These are phyloP conservation scores for Haplosporangium gracile DNA, from an alignment of 192 early-diverging fungal species.

Conservation along the genomic window DNA sequence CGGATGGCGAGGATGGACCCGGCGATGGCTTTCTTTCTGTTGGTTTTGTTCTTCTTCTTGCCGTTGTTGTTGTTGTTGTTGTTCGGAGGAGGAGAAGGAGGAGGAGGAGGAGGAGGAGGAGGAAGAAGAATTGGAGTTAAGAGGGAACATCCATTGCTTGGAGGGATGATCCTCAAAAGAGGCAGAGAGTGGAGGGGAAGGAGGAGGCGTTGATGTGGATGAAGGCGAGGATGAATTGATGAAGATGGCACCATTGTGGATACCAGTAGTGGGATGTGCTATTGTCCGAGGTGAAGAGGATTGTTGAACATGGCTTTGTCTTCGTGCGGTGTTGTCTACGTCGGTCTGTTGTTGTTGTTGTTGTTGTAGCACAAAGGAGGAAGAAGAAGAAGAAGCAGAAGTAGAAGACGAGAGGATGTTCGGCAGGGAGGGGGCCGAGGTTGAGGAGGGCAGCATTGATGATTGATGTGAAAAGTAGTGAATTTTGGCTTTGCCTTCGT, in stretches of 20 bases:
- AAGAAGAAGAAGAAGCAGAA: not conserved
- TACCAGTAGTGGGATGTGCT: not conserved
- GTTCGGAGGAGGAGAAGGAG: not conserved
- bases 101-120: no score
- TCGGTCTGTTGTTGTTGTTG: not conserved
- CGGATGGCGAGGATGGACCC: not conserved
- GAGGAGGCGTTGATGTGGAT: constrained; percentile 23
- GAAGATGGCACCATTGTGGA: not conserved
- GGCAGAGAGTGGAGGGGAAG: constrained; percentile 21
- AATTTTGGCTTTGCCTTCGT: not conserved
- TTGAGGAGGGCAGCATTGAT: not conserved
- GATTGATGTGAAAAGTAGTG: no score
- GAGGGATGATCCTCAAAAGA: constrained; percentile 7
- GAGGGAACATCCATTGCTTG: constrained; percentile 7
- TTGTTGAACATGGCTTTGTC: not conserved
- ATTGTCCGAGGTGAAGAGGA: not conserved
- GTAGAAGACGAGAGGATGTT: not conserved
- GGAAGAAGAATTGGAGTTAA: not conserved
- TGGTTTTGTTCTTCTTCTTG: not conserved
- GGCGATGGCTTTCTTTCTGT: not conserved
- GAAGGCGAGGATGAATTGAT: constrained; percentile 2
- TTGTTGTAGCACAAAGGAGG: not conserved
- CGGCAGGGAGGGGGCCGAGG: not conserved
- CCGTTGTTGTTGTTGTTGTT: not conserved
- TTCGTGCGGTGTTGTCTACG: not conserved